Evolutionary conservation across 75 land plant species (phyloP), one percentile per base, ranked within the genome.

Genomic region (Selaginella tamariscina): DNA sequence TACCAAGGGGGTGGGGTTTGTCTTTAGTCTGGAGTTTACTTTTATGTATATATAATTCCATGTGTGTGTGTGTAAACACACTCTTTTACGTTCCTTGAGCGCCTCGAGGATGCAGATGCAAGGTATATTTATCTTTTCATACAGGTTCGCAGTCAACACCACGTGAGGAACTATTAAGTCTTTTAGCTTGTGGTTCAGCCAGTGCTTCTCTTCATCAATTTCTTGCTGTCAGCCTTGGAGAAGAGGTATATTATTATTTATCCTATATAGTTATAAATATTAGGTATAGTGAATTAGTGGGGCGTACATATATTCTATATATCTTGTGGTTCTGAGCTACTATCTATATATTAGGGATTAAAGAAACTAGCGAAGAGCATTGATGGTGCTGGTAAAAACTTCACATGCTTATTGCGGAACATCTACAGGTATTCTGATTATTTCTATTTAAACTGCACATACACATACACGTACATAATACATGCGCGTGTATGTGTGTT

Each of bases 161-260:
- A 56, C 85, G 84, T 32, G 99, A 89, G 69, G 96, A 95, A 70
- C 70, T 90, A 54, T 59, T 95, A 22, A 87, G 86, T 70, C 80
- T 95, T 65, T 71, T 90, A 31, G 71, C 86, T 70, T 95, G 99
- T 76, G 88, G 88, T 57, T 78, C 86, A n/a, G 82, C 87, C 54
- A 95, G 99, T 75, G 81, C 83, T 33, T 73, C 87, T 31, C 57
- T 95, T 30, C 96, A 91, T 65, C 99, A 95, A 65, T 95, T 95
- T 81, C 74, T 95, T 73, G 96, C 86, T 66, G 86, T 72, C 65
- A 82, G 96, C 56, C 78, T 95, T 54, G 87, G 89, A 68, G 99
- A 95, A 87, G 77, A 57, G 82, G 96, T 95, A 85, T 65, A 56
- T n/a, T 56, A 27, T 49, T 28, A 27, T 8, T 20, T 66, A 15